Conservation (phyloP, 352 stramenopile genomes). For the Phytophthora uliginosa region DNA sequence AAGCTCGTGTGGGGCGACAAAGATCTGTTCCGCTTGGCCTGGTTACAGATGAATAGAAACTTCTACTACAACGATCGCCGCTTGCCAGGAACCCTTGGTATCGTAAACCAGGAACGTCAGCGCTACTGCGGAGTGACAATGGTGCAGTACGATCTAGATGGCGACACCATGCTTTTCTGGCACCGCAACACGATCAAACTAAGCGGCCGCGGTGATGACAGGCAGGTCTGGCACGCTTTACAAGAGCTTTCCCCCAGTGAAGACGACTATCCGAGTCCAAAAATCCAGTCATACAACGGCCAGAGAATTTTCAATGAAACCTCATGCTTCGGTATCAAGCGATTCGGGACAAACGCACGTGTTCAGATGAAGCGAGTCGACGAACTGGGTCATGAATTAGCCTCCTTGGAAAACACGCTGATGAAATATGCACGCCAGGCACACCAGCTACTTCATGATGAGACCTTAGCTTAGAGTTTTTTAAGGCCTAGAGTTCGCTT, state of each 20-base stretch:
- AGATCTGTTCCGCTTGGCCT: constrained; percentile 65
- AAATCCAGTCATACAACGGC: constrained; percentile 69
- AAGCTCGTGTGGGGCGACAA: constrained; percentile 71
- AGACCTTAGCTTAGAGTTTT: constrained; percentile 4
- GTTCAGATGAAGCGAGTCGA: constrained; percentile 39
- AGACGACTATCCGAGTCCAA: constrained; percentile 34
- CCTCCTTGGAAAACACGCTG: constrained; percentile 27
- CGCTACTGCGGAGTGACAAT: constrained; percentile 63
- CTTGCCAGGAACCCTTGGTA: constrained; percentile 49
- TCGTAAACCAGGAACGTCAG: constrained; percentile 44
- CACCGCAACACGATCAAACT: constrained; percentile 75
- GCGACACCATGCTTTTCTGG: constrained; percentile 50
- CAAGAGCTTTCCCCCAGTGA: constrained; percentile 50
- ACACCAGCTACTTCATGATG: constrained; percentile 36
- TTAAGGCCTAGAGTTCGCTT: constrained; percentile 20
- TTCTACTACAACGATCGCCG: constrained; percentile 56
- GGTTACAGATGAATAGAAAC: constrained; percentile 39
- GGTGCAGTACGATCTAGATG: constrained; percentile 59
- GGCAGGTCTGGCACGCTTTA: constrained; percentile 54
- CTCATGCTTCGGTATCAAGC: constrained; percentile 77
- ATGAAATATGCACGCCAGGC: constrained; percentile 53
- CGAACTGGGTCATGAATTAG: constrained; percentile 22
- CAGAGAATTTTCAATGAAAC: constrained; percentile 71
- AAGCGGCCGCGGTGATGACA: constrained; percentile 43
- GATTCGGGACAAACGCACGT: constrained; percentile 39